Percentiles rank a stretch among this genome's conserved stretches.
Evolutionary conservation across 2,329 filamentous ascomycete species (phyloP).

Genomic region (Biscogniauxia sp.): DNA sequence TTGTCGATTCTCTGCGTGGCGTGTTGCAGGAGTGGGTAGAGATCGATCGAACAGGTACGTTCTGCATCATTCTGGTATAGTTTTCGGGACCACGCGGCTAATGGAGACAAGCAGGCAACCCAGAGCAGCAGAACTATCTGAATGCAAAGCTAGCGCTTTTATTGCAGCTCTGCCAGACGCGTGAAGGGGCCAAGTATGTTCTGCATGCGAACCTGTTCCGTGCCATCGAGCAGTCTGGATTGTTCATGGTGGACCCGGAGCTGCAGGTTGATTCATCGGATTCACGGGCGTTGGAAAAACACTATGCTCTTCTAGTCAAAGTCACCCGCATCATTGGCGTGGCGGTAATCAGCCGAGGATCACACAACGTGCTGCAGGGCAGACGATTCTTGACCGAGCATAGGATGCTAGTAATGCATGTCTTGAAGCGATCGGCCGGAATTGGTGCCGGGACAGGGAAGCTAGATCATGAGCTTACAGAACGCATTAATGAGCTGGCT

Average conservation of each 20-base stretch:
- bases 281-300: constrained; percentile 68
- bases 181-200: constrained; percentile 80
- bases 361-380: constrained; percentile 78
- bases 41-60: constrained; percentile 54
- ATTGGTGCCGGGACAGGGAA: constrained; percentile 56
- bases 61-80: constrained; percentile 14
- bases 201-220: constrained; percentile 86
- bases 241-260: constrained; percentile 90
- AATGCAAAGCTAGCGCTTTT: constrained; percentile 79
- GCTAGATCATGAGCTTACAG: constrained; percentile 45
- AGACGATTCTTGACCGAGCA: constrained; percentile 80
- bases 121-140: constrained; percentile 50
- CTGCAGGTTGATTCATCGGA: constrained; percentile 76
- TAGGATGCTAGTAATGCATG: constrained; percentile 77
- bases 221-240: constrained; percentile 73
- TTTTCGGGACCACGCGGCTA: constrained; percentile 9
- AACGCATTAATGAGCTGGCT: constrained; percentile 71
- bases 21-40: constrained; percentile 71
- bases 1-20: constrained; percentile 82
- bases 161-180: constrained; percentile 78
- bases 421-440: constrained; percentile 85
- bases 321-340: constrained; percentile 80
- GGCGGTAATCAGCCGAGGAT: constrained; percentile 75
- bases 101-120: constrained; percentile 31
- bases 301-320: constrained; percentile 79